Base-by-base conservation (phyloP, 108 stramenopile genomes). In the Cyclotella cryptica region DNA sequence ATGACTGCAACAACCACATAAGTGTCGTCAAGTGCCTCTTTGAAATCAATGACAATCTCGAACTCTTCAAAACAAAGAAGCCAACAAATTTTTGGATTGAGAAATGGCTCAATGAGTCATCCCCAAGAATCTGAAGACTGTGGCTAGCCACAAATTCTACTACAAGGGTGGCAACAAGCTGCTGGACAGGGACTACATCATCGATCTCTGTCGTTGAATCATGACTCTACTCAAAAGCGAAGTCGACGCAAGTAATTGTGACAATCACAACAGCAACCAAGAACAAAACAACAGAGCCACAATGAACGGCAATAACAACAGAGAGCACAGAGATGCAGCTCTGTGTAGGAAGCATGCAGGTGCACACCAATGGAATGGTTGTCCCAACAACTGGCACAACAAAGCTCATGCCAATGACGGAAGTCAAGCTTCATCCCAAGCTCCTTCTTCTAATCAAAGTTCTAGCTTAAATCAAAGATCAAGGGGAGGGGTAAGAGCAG, bases 321-420 rank as follows among this genome's bases (percentile, higher is more conserved):
- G 61, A 21, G 58, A 42, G 42, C 29, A 22, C 43, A 72, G 42
- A 6, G 18, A 27, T 15, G 22, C 46, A 74, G 28, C 7, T 10
- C 72, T 46, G 35, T 53, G 66, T 18, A 35, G 35, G 10, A 75
- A 77, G 53, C 67, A 46, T 52, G 42, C 57, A 29, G 59, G 58
- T 17, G 45, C 45, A 45, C 75, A 70, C 35, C 39, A 46, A 1
- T 75, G 53, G 54, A 68, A 61, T 13, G 30, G 57, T 22, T 57
- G 57, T 26, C 59, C 58, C 0, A 27, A 77, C 26, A 68, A 70
- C 17, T 24, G 21, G 27, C 24, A 13, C 29, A 51, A 46, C 24
- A 69, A 55, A 0, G 19, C 17, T 35, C n/a, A n/a, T n/a, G n/a
- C n/a, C n/a, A n/a, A n/a, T n/a, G n/a, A n/a, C n/a, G n/a, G n/a